These are phyloP conservation scores for Dothistroma septosporum DNA, from an alignment of 2,329 filamentous ascomycete genomes.

Conservation along the genomic window DNA sequence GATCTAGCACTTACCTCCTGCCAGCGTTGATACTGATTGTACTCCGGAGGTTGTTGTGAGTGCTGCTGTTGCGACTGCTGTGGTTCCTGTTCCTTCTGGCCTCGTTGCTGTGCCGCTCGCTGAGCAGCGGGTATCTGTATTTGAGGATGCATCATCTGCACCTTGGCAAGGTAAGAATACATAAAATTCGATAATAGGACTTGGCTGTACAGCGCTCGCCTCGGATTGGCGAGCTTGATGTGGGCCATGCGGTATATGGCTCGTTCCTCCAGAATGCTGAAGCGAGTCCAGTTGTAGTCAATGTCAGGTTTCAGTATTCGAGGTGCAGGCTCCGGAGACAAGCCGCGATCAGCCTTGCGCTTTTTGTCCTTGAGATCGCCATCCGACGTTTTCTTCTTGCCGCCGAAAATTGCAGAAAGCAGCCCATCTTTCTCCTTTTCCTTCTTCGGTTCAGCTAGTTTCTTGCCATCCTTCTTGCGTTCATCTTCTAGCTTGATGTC, in stretches of 20 bases:
- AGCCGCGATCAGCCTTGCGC: conserved; percentile 45
- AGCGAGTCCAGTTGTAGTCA: conserved; percentile 94
- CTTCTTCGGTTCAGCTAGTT: conserved; percentile 67
- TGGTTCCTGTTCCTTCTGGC: conserved; percentile 30
- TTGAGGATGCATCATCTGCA: conserved; percentile 97
- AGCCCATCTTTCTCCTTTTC: conserved; percentile 75
- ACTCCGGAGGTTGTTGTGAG: conserved; percentile 31
- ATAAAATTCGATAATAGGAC: conserved; percentile 98
- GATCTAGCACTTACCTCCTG: conserved; percentile 33
- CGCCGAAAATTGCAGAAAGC: conserved; percentile 89
- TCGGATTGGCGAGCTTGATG: conserved; percentile 96
- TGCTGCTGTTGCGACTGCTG: conserved; percentile 21
- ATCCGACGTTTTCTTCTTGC: conserved; percentile 66
- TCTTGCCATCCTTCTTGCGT: conserved; percentile 76
- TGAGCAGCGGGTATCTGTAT: conserved; percentile 82
- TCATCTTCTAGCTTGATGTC: conserved; percentile 72
- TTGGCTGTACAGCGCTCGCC: conserved; percentile 85
- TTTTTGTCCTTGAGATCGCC: conserved; percentile 72
- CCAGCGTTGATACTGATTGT: conserved; percentile 36
- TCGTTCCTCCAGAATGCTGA: conserved; percentile 89
- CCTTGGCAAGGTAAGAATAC: conserved; percentile 98
- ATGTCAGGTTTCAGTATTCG: conserved; percentile 76
- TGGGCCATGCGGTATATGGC: conserved; percentile 99
- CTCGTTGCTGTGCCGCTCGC: conserved; percentile 35
- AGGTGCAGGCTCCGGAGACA: conserved; percentile 75